Evolutionary conservation across 1,284 basidiomycete species (phyloP), one percentile per base, ranked within the genome.

Genomic region (Porphyrellus sp.): DNA sequence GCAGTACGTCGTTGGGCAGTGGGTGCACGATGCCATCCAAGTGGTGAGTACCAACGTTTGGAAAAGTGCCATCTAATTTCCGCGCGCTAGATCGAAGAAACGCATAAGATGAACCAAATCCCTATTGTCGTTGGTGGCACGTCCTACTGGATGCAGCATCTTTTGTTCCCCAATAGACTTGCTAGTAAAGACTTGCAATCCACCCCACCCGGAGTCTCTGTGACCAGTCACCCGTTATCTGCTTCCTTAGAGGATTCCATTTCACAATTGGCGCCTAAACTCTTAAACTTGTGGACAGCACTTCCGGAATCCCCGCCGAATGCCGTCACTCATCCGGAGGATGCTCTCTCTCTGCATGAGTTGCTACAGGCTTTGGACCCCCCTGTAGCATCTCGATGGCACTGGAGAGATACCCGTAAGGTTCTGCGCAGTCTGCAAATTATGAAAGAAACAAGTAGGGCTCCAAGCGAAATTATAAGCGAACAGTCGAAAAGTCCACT

Each of bases 71-170:
- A 15, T 44, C 52, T 49, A 25, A 44, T 48, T 28, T 11, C 34
- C 28, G 27, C 43, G 27, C 16, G 28, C 35, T 63, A 93, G 89
- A 90, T 92, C 37, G 76, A 85, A 27, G 81, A 85, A 46, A 83
- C 87, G 15, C 82, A 89, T 59, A 59, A 59, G 30, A 73, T 78
- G 61, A 70, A 77, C 1, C 75, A 86, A 50, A 70, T 98, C 8
- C 94, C 95, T 0, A 90, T 99, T 50, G 75, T 97, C 5, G 94
- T 96, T 42, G 96, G 96, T 4, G 96, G 96, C 8, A 99, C 96
- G 0, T 86, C 92, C 16, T 99, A 99, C 70, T 99, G 97, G 83
- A 87, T 97, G 20, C 96, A 99, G 67, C 93, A 99, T 68, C 79
- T 96, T 35, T 70, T 91, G 9, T 94, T 94, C 59, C 86, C 91